Base-by-base conservation (phyloP, 192 early-diverging fungal genomes). In the Backusella sp. region DNA sequence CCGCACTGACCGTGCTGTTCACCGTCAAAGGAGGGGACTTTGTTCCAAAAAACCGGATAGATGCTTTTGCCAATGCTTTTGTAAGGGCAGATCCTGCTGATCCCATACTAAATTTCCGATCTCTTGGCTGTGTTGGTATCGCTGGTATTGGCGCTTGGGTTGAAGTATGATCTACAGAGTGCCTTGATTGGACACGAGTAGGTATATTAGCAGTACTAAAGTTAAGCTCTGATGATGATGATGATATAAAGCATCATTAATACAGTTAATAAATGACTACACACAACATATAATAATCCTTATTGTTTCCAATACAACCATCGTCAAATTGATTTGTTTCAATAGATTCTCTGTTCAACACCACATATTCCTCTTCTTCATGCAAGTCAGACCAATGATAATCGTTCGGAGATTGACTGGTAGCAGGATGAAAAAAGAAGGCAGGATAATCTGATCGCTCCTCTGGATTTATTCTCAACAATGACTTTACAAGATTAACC, bases 401-500 rank as follows among this genome's bases (percentile, higher is more conserved):
- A 62, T 62, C 56, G 26, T 11, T 62, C 21, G 56, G 56, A 62
- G 56, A 62, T 62, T 26, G 56, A 2, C 23, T 78, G 5, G 95
- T 82, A 12, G 90, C 90, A 12, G 91, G 91, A 71, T 97, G 94
- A 73, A 86, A 89, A 73, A 99, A 98, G 77, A 99, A 98, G 75
- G 94, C 94, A 67, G 95, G 94, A 81, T 98, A 98, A 0, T 89
- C 86, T 74, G 98, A 96, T 26, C 98, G 87, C 77, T 98, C 96
- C 1, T 85, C 82, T 0, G 98, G 96, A 59, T 93, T 94, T 72
- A 92, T 87, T 75, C 93, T 95, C 28, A 99, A 82, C 26, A 99
- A 83, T 56, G 90, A 82, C 66, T 92, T 84, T 36, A 98, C 92
- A 41, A 99, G 74, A 76, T 94, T 89, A 73, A 44, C 41, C 4